Evolutionary conservation across 345 rosid species (phyloP).

Genomic region (Eucalyptus sideroxylon): DNA sequence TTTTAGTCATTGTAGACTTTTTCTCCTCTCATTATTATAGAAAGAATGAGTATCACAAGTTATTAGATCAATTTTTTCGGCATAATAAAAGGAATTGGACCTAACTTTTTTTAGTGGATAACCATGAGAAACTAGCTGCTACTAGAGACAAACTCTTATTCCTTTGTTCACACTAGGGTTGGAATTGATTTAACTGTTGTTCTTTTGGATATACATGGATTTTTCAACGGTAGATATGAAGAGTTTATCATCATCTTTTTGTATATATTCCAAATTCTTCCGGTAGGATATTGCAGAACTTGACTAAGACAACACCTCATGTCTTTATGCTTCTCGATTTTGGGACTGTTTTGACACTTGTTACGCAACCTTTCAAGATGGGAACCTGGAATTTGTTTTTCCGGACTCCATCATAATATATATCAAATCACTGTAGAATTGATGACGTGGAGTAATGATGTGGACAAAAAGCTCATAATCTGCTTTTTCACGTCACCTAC

Average conservation of each 20-base stretch:
- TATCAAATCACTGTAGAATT: neutral
- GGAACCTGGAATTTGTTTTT: neutral
- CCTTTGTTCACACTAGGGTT: neutral
- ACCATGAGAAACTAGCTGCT: neutral
- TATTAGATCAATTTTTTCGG: neutral
- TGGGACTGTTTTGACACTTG: neutral
- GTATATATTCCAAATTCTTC: neutral
- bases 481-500: constrained; percentile 42
- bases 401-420: neutral
- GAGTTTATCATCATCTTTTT: neutral
- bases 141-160: neutral
- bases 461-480: constrained; percentile 41
- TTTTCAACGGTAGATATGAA: neutral
- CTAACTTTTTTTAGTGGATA: neutral
- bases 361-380: neutral
- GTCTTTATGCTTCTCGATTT: neutral
- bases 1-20: neutral
- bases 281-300: neutral
- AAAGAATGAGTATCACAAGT: neutral
- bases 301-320: neutral
- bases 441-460: constrained; percentile 48
- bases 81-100: neutral
- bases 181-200: neutral
- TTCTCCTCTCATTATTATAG: neutral
- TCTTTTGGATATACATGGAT: neutral